phyloP scores from a whole-genome alignment of 75 land plant species.

The Sequoia sempervirens region DNA sequence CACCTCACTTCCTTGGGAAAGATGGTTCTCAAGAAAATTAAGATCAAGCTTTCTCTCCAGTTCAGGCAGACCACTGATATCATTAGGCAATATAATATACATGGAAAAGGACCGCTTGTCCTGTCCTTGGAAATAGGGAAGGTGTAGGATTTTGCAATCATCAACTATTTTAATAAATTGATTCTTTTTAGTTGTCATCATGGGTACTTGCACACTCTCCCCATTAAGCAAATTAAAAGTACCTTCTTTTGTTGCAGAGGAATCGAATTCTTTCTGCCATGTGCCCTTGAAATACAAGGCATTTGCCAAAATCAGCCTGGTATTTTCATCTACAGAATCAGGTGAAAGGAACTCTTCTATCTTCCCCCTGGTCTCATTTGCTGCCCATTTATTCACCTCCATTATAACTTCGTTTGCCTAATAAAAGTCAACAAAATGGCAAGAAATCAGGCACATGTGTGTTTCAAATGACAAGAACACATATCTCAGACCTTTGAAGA shows the following conservation, averaged over 20 bases:
- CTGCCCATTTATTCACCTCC: conserved; percentile 49
- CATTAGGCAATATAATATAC: conserved; percentile 75
- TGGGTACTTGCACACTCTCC: conserved; percentile 30
- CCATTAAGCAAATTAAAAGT: conserved; percentile 41
- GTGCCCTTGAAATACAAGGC: conserved; percentile 64
- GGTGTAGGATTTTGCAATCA: conserved; percentile 35
- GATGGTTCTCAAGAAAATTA: conserved; percentile 39
- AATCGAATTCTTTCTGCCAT: conserved; percentile 68
- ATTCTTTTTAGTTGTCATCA: conserved; percentile 50
- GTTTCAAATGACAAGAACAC: too few species aligned
- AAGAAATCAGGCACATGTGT: too few species aligned
- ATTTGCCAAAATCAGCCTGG: conserved; percentile 31
- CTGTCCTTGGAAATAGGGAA: conserved; percentile 35
- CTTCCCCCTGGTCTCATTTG: conserved; percentile 33
- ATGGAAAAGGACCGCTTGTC: conserved; percentile 72
- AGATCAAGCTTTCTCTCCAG: conserved; percentile 43
- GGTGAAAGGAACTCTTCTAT: conserved; percentile 49
- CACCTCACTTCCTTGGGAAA: conserved; percentile 28
- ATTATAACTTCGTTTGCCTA: conserved; percentile 40
- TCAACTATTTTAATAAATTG: conserved; percentile 22
- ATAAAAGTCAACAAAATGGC: not conserved
- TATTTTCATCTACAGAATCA: conserved; percentile 32
- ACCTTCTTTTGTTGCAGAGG: conserved; percentile 43
- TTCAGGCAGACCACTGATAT: conserved; percentile 47
- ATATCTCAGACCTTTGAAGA: not conserved